Conservation (phyloP, 2,329 filamentous ascomycete species). For the Epichloe coenophiala region DNA sequence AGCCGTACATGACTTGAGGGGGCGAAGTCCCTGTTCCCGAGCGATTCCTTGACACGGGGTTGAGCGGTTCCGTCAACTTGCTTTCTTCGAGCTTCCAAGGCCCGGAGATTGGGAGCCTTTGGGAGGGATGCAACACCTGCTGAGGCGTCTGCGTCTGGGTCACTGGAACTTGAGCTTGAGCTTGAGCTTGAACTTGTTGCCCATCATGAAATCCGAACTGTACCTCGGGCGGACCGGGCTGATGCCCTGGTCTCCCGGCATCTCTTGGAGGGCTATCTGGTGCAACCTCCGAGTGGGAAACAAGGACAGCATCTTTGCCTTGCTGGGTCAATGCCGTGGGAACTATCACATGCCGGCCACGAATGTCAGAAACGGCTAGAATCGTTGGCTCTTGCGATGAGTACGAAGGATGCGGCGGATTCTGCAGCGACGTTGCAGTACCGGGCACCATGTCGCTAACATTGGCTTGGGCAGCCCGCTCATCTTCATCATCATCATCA, state of each 20-base stretch:
- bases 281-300: background rate
- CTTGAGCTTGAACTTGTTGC: background rate
- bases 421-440: background rate
- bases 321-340: background rate
- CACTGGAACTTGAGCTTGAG: background rate
- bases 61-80: constrained; percentile 36
- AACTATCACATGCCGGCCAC: background rate
- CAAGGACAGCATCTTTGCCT: background rate
- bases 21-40: constrained; percentile 18
- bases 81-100: constrained; percentile 44
- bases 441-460: background rate
- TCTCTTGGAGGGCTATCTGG: background rate
- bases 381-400: background rate
- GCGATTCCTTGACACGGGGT: constrained; percentile 20
- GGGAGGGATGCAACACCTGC: constrained; percentile 20
- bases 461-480: background rate
- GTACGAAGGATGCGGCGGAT: background rate
- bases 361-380: background rate
- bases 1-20: constrained; percentile 22
- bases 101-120: constrained; percentile 28
- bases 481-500: constrained; percentile 11
- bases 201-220: background rate
- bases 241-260: background rate
- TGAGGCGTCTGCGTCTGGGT: background rate
- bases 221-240: background rate